Conservation (phyloP, 306 rosid species). For the Lablab purpureus region DNA sequence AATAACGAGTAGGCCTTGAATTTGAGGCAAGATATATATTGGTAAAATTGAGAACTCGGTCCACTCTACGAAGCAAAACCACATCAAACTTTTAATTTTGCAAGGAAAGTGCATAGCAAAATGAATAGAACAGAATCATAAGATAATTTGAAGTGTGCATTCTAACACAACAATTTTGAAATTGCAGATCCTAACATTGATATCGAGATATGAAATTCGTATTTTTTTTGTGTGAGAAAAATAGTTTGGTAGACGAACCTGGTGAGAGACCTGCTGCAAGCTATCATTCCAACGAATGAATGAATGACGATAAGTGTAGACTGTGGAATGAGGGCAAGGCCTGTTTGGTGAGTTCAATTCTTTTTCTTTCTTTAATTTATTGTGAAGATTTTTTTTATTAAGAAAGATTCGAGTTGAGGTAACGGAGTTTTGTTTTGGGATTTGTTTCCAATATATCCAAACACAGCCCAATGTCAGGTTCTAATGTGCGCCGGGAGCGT, state of each 20-base stretch:
- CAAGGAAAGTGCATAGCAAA: neutral
- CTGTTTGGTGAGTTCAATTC: neutral
- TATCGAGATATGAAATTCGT: neutral
- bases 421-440: neutral
- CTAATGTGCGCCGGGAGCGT: neutral
- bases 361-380: neutral
- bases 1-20: slow-evolving; percentile 41
- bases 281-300: slow-evolving; percentile 38
- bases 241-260: slow-evolving; percentile 25
- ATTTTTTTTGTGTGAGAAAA: neutral
- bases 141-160: neutral
- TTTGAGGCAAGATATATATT: slow-evolving; percentile 39
- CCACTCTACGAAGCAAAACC: slow-evolving; percentile 56
- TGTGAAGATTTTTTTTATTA: neutral
- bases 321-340: neutral
- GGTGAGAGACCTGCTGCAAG: slow-evolving; percentile 42
- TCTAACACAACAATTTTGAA: neutral
- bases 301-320: neutral
- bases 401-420: neutral
- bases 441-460: neutral
- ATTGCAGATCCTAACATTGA: neutral
- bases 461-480: neutral
- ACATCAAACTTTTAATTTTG: neutral
- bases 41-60: slow-evolving; percentile 61
- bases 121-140: neutral